Conservation (phyloP, 2,329 filamentous ascomycete species). For the Grosmannia serpens region DNA sequence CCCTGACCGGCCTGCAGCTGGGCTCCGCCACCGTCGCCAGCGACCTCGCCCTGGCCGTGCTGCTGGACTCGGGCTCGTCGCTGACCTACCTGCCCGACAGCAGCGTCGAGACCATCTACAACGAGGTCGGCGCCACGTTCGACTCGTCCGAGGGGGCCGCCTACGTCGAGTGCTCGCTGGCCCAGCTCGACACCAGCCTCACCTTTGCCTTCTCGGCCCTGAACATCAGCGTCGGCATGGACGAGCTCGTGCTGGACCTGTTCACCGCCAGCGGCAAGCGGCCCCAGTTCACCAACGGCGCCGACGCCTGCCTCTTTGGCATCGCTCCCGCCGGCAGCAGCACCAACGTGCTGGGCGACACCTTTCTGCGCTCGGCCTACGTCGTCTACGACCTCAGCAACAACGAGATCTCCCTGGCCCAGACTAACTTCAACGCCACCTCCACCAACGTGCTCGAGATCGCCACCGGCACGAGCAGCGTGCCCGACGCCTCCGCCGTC, state of each 20-base stretch:
- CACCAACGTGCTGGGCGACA: constrained; percentile 58
- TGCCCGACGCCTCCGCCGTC: constrained; percentile 44
- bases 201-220: constrained; percentile 44
- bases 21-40: constrained; percentile 30
- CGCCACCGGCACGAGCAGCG: constrained; percentile 29
- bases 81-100: constrained; percentile 54
- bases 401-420: constrained; percentile 59
- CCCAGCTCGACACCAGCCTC: constrained; percentile 27
- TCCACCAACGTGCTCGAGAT: constrained; percentile 43
- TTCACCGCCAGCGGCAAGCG: constrained; percentile 32
- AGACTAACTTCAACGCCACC: constrained; percentile 51
- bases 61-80: constrained; percentile 61
- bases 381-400: constrained; percentile 65
- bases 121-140: constrained; percentile 47
- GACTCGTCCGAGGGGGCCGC: constrained; percentile 39
- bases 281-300: constrained; percentile 41
- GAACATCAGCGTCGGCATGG: constrained; percentile 42
- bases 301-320: constrained; percentile 53
- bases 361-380: constrained; percentile 64
- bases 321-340: constrained; percentile 45
- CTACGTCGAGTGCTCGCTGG: constrained; percentile 49
- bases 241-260: constrained; percentile 47
- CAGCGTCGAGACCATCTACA: constrained; percentile 42
- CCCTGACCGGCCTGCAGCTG: constrained; percentile 47
- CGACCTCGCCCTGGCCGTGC: constrained; percentile 45